Evolutionary conservation across 805 yeast species (phyloP).

Genomic region (Starmerella potacharoeniae): DNA sequence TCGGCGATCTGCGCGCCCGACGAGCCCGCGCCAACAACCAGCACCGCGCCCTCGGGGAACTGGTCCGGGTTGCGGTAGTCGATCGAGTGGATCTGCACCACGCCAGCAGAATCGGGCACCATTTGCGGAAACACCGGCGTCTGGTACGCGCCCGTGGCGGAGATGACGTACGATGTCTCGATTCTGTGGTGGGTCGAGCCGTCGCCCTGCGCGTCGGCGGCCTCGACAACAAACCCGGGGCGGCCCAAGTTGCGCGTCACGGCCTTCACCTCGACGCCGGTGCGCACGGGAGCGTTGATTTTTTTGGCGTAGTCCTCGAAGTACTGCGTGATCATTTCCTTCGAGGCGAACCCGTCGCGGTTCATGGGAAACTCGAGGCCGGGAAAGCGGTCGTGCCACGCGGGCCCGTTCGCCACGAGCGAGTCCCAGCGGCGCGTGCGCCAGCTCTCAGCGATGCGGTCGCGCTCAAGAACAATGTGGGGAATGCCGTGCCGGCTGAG

Average conservation of each 20-base stretch:
- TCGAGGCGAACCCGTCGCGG: conserved; percentile 9
- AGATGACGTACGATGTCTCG: conserved; percentile 8
- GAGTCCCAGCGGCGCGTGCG: conserved; percentile 20
- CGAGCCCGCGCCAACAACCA: conserved; percentile 19
- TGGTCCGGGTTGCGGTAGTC: conserved; percentile 12
- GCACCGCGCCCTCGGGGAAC: conserved; percentile 13
- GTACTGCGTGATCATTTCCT: conserved; percentile 13
- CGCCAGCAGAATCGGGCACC: conserved; percentile 3
- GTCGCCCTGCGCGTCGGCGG: neutral
- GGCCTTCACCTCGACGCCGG: conserved; percentile 5
- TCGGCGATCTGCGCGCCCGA: conserved; percentile 21
- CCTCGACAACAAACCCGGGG: conserved; percentile 10
- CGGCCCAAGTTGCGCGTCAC: neutral
- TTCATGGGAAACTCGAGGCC: conserved; percentile 7
- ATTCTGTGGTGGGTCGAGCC: neutral
- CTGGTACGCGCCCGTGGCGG: conserved; percentile 19
- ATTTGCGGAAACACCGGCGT: conserved; percentile 14
- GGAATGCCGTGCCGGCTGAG: neutral
- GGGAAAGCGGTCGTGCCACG: conserved; percentile 20
- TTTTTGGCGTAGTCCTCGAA: conserved; percentile 11
- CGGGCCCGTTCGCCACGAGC: conserved; percentile 19
- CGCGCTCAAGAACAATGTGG: conserved; percentile 15
- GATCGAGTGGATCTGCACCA: conserved; percentile 15
- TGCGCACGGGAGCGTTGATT: conserved; percentile 12
- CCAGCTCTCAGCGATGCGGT: conserved; percentile 18